Conservation (phyloP, 768 basidiomycete species). For the Pleurotus platypus region DNA sequence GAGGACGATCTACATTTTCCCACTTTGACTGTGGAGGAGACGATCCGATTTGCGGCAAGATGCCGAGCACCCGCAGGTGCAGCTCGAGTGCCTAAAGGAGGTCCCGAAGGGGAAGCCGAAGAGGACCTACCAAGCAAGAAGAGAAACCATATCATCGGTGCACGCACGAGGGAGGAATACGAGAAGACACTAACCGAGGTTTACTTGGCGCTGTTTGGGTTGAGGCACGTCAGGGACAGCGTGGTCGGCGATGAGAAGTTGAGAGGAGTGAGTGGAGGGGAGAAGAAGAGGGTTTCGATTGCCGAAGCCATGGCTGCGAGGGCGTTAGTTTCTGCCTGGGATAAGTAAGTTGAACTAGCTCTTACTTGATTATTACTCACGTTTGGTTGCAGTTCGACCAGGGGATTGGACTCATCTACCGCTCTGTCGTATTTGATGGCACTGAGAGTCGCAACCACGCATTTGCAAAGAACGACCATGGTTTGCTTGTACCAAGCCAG, state of each 20-base stretch:
- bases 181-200: constrained; percentile 49
- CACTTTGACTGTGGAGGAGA: constrained; percentile 76
- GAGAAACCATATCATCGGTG: constrained; percentile 21
- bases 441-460: constrained; percentile 48
- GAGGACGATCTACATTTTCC: constrained; percentile 89
- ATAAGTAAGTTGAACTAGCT: constrained; percentile 49
- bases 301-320: constrained; percentile 63
- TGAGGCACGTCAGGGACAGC: constrained; percentile 68
- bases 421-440: constrained; percentile 61
- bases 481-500: constrained; percentile 61
- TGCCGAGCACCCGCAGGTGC: background rate
- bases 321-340: constrained; percentile 67
- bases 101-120: background rate
- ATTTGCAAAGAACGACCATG: constrained; percentile 45
- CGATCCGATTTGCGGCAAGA: background rate
- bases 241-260: constrained; percentile 64
- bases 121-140: constrained; percentile 9
- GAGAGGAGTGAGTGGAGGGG: constrained; percentile 64
- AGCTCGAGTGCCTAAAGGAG: background rate
- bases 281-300: constrained; percentile 80
- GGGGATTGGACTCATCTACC: constrained; percentile 51
- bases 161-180: constrained; percentile 37
- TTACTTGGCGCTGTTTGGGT: constrained; percentile 67
- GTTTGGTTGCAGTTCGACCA: constrained; percentile 37
- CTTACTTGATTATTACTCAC: no score